phyloP scores from a whole-genome alignment of 2,329 filamentous ascomycete species.

The Ramichloridium luteum region DNA sequence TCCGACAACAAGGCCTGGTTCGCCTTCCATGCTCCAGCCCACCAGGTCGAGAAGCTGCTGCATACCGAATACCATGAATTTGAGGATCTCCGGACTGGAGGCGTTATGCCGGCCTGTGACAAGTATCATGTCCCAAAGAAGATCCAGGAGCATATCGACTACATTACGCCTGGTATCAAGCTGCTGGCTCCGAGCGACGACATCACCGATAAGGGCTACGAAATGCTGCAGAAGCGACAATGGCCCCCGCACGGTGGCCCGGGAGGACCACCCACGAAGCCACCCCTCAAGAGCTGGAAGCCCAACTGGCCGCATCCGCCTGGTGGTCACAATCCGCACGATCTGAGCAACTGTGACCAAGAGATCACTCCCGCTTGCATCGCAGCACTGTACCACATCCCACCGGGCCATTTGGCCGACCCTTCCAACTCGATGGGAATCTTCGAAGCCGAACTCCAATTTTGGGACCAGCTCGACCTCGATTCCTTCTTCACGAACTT shows the following conservation, averaged over 20 bases:
- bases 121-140: constrained; percentile 17
- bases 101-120: constrained; percentile 13
- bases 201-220: not conserved
- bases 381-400: constrained; percentile 16
- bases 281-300: constrained; percentile 8
- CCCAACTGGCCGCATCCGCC: constrained; percentile 4
- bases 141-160: constrained; percentile 17
- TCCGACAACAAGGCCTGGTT: constrained; percentile 25
- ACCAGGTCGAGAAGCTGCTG: constrained; percentile 19
- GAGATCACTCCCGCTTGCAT: constrained; percentile 17
- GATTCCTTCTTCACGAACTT: constrained; percentile 30
- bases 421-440: constrained; percentile 26
- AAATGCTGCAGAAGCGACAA: constrained; percentile 3
- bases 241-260: too few species aligned
- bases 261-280: too few species aligned
- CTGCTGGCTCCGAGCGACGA: not conserved
- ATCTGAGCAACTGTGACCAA: constrained; percentile 12
- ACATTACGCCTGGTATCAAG: constrained; percentile 21
- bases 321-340: constrained; percentile 2
- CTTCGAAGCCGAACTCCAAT: constrained; percentile 30
- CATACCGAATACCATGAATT: constrained; percentile 19
- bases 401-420: constrained; percentile 7
- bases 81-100: constrained; percentile 14
- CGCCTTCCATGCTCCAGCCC: constrained; percentile 20
- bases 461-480: constrained; percentile 34